Conservation (phyloP, 2,329 filamentous ascomycete species). For the Fusarium chuoi region DNA sequence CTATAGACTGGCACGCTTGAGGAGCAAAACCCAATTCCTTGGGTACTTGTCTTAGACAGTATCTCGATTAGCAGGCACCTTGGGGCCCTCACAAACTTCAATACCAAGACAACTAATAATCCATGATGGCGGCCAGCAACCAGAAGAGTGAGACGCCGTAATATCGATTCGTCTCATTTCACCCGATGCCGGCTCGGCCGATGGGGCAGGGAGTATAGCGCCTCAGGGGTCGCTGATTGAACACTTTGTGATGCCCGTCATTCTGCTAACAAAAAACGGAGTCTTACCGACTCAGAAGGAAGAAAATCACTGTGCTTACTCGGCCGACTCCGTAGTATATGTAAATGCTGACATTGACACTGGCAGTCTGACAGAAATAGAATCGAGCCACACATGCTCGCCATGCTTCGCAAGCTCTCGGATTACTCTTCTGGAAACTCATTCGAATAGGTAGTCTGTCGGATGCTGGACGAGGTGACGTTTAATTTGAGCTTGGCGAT, state of each 20-base stretch:
- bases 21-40: conserved; percentile 19
- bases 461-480: not conserved
- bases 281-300: conserved; percentile 12
- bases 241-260: conserved; percentile 23
- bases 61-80: conserved; percentile 18
- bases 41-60: conserved; percentile 12
- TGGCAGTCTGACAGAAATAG: conserved; percentile 3
- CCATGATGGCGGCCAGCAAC: conserved; percentile 11
- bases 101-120: conserved; percentile 35
- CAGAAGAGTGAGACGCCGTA: conserved; percentile 10
- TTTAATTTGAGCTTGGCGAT: not conserved
- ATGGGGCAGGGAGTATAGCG: conserved; percentile 33
- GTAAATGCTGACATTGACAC: conserved; percentile 16
- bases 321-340: conserved; percentile 32
- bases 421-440: not conserved
- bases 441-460: not conserved
- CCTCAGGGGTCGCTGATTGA: conserved; percentile 31
- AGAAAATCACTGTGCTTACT: conserved; percentile 34
- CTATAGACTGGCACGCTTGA: conserved; percentile 10
- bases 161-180: conserved; percentile 27
- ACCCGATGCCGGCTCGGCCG: conserved; percentile 36
- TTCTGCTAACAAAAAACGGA: conserved; percentile 18
- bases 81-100: conserved; percentile 10
- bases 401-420: not conserved
- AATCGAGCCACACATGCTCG: conserved; percentile 5